These are phyloP conservation scores for Solanum stenotomum DNA, from an alignment of 257 asterid genomes.

Conservation along the genomic window DNA sequence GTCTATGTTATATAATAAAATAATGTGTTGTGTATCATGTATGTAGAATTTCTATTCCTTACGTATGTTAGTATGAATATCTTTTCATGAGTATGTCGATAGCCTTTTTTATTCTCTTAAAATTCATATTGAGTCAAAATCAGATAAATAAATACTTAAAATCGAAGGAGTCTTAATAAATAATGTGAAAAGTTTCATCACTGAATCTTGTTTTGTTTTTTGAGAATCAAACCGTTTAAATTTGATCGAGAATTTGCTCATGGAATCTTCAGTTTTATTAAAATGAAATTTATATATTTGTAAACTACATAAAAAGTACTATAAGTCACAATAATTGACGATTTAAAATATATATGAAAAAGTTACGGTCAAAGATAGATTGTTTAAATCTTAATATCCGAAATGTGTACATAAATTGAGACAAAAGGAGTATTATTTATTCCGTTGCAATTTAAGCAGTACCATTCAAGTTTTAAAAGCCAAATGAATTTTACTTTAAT, in stretches of 20 bases:
- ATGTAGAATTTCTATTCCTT: neutral
- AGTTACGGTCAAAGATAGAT: fast-evolving
- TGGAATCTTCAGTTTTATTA: fast-evolving
- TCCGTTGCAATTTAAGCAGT: neutral
- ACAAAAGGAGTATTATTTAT: fast-evolving
- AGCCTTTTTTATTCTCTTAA: neutral
- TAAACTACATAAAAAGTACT: too few relatives aligned
- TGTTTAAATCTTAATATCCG: fast-evolving
- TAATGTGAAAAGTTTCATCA: neutral
- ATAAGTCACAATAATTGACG: too few relatives aligned
- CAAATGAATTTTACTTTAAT: neutral
- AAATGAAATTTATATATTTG: too few relatives aligned
- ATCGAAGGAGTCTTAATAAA: fast-evolving
- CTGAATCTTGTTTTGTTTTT: neutral
- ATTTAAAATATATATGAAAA: too few relatives aligned
- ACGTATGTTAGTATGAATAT: neutral
- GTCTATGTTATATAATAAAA: neutral
- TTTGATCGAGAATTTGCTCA: too few relatives aligned
- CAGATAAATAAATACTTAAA: too few relatives aligned
- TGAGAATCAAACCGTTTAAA: fast-evolving
- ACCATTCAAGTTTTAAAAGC: neutral
- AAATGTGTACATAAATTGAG: neutral
- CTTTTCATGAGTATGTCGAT: neutral
- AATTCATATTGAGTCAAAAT: neutral
- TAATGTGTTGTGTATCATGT: neutral